These are phyloP conservation scores for Monosporascus sp. DNA, from an alignment of 2,329 filamentous ascomycete species.

Conservation along the genomic window DNA sequence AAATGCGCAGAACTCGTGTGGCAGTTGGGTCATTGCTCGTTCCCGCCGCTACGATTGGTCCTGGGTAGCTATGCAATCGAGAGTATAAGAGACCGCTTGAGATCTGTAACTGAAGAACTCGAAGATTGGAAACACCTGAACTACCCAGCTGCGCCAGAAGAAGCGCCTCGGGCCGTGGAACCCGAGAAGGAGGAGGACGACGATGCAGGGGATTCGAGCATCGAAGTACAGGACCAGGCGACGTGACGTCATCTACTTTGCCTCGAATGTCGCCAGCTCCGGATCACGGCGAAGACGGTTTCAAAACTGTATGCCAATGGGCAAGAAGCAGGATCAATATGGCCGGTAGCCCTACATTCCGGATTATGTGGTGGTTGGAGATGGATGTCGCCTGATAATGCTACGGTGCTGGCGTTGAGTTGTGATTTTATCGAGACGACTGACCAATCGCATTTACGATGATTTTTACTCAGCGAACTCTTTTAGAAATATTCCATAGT, in stretches of 20 bases:
- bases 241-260: neutral
- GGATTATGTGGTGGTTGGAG: too few species aligned
- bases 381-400: too few species aligned
- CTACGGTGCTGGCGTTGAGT: too few species aligned
- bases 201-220: slow-evolving; percentile 17
- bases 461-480: too few species aligned
- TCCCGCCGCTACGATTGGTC: slow-evolving; percentile 80
- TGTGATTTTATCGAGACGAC: too few species aligned
- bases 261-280: too few species aligned
- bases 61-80: slow-evolving; percentile 93
- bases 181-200: slow-evolving; percentile 25
- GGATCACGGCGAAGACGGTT: too few species aligned
- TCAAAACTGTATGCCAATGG: too few species aligned
- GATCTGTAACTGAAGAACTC: slow-evolving; percentile 89
- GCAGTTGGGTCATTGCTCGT: slow-evolving; percentile 93
- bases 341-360: too few species aligned
- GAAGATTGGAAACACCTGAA: slow-evolving; percentile 89
- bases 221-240: slow-evolving; percentile 5
- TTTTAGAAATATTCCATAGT: too few species aligned
- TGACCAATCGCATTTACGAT: too few species aligned
- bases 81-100: slow-evolving; percentile 83
- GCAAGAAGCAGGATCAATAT: too few species aligned
- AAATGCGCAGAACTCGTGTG: slow-evolving; percentile 92
- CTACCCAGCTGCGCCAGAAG: slow-evolving; percentile 47
- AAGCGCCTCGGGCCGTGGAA: slow-evolving; percentile 5